Conservation (phyloP, 129 eudicot genomes). For the Kitagawia praeruptora region DNA sequence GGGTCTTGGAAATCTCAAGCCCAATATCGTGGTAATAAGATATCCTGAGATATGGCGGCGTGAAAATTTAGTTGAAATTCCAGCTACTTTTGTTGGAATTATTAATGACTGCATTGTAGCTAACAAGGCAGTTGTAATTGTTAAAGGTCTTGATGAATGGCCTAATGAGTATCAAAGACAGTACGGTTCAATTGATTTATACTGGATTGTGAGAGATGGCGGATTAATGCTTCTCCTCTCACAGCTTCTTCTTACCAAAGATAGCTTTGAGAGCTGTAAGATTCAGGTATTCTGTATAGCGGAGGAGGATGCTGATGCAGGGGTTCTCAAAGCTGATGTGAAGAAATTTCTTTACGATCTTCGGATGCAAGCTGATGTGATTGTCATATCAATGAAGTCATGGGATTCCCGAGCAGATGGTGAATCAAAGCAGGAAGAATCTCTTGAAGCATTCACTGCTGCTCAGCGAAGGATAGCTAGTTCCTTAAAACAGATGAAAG, state of each 20-base stretch:
- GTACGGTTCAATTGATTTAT: slow-evolving; percentile 85
- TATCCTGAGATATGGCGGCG: slow-evolving; percentile 99
- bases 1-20: slow-evolving; percentile 98
- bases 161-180: slow-evolving; percentile 93
- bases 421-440: slow-evolving; percentile 64
- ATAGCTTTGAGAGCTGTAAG: slow-evolving; percentile 91
- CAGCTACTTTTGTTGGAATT: slow-evolving; percentile 90
- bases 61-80: slow-evolving; percentile 81
- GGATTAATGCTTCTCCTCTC: slow-evolving; percentile 97
- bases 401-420: slow-evolving; percentile 68
- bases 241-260: slow-evolving; percentile 91
- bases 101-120: slow-evolving; percentile 98
- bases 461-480: slow-evolving; percentile 68
- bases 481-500: slow-evolving; percentile 58
- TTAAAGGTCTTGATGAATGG: slow-evolving; percentile 98
- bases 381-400: slow-evolving; percentile 84
- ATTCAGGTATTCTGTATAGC: slow-evolving; percentile 97
- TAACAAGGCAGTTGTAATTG: slow-evolving; percentile 94
- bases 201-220: slow-evolving; percentile 98
- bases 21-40: slow-evolving; percentile 89
- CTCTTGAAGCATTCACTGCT: slow-evolving; percentile 63
- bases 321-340: slow-evolving; percentile 84
- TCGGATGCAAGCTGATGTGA: slow-evolving; percentile 94
- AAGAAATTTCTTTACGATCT: slow-evolving; percentile 93
- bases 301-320: slow-evolving; percentile 94